Percentiles rank a stretch among this genome's conserved stretches.
Conservation (phyloP, 2,329 filamentous ascomycete genomes). For the Fusarium dlaminii region DNA sequence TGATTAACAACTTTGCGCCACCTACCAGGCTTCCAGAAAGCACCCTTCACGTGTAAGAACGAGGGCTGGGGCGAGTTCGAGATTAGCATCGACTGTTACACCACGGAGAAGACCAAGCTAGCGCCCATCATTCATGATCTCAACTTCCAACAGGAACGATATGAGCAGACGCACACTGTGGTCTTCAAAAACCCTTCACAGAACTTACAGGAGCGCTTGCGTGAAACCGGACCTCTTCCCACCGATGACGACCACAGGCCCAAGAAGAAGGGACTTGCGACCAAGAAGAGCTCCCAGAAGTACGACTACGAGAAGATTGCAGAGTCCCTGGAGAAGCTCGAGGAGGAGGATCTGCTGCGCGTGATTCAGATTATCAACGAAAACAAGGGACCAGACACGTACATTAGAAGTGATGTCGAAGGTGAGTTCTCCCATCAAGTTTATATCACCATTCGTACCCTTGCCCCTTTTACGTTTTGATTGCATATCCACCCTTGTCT, state of each 20-base stretch:
- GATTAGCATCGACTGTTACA: conserved; percentile 85
- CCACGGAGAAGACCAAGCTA: conserved; percentile 87
- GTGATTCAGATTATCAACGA: conserved; percentile 99
- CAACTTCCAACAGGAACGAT: conserved; percentile 84
- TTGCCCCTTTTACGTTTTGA: neutral
- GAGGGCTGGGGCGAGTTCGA: conserved; percentile 99
- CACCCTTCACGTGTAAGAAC: conserved; percentile 90
- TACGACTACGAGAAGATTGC: conserved; percentile 96
- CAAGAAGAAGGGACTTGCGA: conserved; percentile 69
- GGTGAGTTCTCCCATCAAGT: conserved; percentile 65
- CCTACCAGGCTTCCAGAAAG: conserved; percentile 75
- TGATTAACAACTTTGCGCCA: conserved; percentile 18
- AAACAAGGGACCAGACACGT: conserved; percentile 92
- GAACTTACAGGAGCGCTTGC: conserved; percentile 79
- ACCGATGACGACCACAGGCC: conserved; percentile 72
- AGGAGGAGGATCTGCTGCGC: conserved; percentile 91
- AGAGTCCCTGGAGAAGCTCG: conserved; percentile 86
- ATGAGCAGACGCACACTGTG: conserved; percentile 83
- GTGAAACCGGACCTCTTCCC: conserved; percentile 86
- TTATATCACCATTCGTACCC: neutral
- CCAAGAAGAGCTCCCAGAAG: conserved; percentile 80
- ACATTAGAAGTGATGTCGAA: conserved; percentile 97
- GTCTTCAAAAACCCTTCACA: conserved; percentile 94
- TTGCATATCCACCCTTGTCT: conserved; percentile 12
- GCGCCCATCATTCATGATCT: conserved; percentile 82